phyloP scores from a whole-genome alignment of 2,329 filamentous ascomycete species.

The Colletotrichum salicis region DNA sequence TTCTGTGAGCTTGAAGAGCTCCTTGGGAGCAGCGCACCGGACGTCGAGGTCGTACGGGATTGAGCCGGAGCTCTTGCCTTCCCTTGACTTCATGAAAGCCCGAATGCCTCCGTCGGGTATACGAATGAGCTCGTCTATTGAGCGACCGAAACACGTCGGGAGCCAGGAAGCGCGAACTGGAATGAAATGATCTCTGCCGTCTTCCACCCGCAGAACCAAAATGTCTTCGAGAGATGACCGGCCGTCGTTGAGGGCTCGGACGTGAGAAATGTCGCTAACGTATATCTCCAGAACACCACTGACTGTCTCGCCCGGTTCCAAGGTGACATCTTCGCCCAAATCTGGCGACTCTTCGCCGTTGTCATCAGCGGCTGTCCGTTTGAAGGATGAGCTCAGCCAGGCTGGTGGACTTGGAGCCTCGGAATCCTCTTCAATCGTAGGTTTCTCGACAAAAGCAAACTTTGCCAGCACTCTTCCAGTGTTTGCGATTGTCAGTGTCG shows the following conservation, averaged over 20 bases:
- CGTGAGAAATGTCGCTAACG: conserved; percentile 71
- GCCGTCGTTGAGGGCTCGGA: conserved; percentile 78
- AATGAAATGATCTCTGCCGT: conserved; percentile 92
- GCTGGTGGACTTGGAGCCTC: conserved; percentile 53
- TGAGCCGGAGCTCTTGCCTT: conserved; percentile 52
- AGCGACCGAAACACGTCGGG: conserved; percentile 84
- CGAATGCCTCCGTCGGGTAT: conserved; percentile 85
- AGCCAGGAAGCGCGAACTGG: conserved; percentile 82
- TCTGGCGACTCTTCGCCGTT: conserved; percentile 42
- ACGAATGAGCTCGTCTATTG: conserved; percentile 87
- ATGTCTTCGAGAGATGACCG: conserved; percentile 80
- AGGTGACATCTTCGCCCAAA: conserved; percentile 65
- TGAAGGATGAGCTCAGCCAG: conserved; percentile 79
- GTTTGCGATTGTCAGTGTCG: conserved; percentile 87
- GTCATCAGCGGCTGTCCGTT: conserved; percentile 56
- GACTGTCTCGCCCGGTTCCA: conserved; percentile 87
- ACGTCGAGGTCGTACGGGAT: conserved; percentile 69
- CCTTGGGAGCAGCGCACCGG: conserved; percentile 84
- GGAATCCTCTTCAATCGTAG: conserved; percentile 59
- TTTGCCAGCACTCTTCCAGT: conserved; percentile 85
- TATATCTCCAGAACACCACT: conserved; percentile 75
- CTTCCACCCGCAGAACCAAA: conserved; percentile 82
- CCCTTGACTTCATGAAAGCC: conserved; percentile 51
- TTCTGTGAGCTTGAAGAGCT: conserved; percentile 90
- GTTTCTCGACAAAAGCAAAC: conserved; percentile 82